phyloP scores from a whole-genome alignment of 768 basidiomycete species.

The Basidioascus undulatus region DNA sequence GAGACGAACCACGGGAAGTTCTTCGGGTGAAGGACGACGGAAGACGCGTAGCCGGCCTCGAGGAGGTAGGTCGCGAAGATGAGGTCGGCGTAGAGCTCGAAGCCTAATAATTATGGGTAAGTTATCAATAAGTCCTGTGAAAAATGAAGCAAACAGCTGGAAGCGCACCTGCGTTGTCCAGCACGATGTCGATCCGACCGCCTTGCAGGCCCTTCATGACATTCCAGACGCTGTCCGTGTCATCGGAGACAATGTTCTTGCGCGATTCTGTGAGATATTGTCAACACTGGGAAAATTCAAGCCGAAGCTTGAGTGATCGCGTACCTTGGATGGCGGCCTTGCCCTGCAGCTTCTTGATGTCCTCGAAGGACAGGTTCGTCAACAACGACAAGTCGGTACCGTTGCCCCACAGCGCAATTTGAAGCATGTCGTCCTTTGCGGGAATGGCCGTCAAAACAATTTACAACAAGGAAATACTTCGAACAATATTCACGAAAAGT shows the following conservation, averaged over 20 bases:
- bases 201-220: background rate
- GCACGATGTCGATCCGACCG: background rate
- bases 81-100: background rate
- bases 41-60: background rate
- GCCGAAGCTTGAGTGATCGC: no score
- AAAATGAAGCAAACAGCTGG: no score
- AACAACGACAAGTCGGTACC: background rate
- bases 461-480: no score
- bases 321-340: background rate
- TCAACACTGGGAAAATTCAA: background rate
- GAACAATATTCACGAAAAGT: no score
- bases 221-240: background rate
- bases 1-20: background rate
- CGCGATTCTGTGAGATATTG: background rate
- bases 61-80: background rate
- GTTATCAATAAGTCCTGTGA: no score
- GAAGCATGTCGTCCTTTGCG: background rate
- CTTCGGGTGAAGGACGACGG: background rate
- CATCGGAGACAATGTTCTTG: background rate
- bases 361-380: background rate
- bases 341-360: background rate
- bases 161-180: background rate
- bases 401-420: slow-evolving; percentile 1
- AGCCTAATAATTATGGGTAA: background rate
- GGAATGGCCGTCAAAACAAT: no score